These are phyloP conservation scores for Sphaerulina musiva DNA, from an alignment of 2,329 filamentous ascomycete genomes.

Conservation along the genomic window DNA sequence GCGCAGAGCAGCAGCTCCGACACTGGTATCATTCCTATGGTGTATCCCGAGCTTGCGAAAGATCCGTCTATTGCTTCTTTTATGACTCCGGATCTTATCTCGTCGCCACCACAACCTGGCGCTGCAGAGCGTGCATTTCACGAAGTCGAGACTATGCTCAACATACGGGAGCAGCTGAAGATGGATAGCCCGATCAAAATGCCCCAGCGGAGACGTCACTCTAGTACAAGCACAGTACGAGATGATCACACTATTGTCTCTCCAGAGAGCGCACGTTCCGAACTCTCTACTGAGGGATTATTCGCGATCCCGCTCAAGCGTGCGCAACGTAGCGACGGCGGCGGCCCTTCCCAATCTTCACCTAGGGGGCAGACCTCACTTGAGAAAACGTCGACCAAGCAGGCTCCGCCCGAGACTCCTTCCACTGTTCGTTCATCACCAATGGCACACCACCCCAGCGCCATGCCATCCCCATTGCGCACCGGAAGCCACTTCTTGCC, in stretches of 20 bases:
- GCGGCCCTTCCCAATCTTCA: background rate
- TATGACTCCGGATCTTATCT: constrained; percentile 6
- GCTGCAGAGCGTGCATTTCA: constrained; percentile 2
- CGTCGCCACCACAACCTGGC: constrained; percentile 1
- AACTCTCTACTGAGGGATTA: constrained; percentile 6
- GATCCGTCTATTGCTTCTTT: constrained; percentile 20
- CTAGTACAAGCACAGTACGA: background rate
- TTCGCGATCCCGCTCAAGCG: constrained; percentile 14
- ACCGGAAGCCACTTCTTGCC: constrained; percentile 16
- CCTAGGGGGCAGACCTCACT: background rate
- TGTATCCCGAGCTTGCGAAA: constrained; percentile 22
- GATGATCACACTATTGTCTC: background rate
- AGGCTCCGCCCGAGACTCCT: background rate
- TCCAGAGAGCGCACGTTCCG: constrained; percentile 2
- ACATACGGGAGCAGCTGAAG: background rate
- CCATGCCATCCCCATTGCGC: constrained; percentile 27
- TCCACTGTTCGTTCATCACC: constrained; percentile 10
- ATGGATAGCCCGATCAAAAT: background rate
- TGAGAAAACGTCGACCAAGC: background rate
- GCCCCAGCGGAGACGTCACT: background rate
- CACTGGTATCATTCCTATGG: constrained; percentile 15
- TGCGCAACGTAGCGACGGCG: background rate
- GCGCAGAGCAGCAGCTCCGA: constrained; percentile 12
- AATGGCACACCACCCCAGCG: constrained; percentile 24
- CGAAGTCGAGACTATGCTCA: constrained; percentile 8